Percentiles rank a stretch among this genome's conserved stretches.
These are phyloP conservation scores for Elsinoe fawcettii DNA, from an alignment of 2,329 filamentous ascomycete species.

Conservation along the genomic window DNA sequence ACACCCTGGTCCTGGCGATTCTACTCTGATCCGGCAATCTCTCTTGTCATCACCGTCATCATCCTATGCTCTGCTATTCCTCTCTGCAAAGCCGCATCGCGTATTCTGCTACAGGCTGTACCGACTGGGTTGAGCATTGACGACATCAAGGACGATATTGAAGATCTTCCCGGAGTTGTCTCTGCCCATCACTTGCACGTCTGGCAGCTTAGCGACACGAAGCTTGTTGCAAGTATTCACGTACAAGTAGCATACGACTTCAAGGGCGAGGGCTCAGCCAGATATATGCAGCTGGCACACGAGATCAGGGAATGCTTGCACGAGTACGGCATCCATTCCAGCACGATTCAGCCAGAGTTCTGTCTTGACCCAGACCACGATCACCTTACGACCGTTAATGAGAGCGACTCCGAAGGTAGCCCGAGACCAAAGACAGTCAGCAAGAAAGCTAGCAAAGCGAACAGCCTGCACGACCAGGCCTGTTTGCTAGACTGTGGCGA, in stretches of 20 bases:
- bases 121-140: conserved; percentile 80
- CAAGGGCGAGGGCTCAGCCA: conserved; percentile 64
- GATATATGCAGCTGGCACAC: conserved; percentile 85
- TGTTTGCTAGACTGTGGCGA: conserved; percentile 40
- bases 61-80: conserved; percentile 67
- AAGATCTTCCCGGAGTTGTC: conserved; percentile 72
- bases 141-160: conserved; percentile 87
- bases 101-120: conserved; percentile 89
- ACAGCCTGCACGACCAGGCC: conserved; percentile 26
- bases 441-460: conserved; percentile 27
- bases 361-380: conserved; percentile 39
- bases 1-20: conserved; percentile 71
- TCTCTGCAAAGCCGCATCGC: conserved; percentile 68
- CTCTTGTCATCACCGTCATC: conserved; percentile 81
- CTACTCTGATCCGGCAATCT: conserved; percentile 88
- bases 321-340: conserved; percentile 91
- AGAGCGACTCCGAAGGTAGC: conserved; percentile 24
- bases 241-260: conserved; percentile 88
- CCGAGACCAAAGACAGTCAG: conserved; percentile 31
- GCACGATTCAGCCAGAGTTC: conserved; percentile 93
- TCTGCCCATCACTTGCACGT: conserved; percentile 95
- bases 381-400: conserved; percentile 30
- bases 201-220: conserved; percentile 94
- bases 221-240: conserved; percentile 87
- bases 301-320: conserved; percentile 83